Evolutionary conservation across 257 asterid genomes (phyloP), one percentile per base, ranked within the genome.

Genomic region (Verbascum thapsus): DNA sequence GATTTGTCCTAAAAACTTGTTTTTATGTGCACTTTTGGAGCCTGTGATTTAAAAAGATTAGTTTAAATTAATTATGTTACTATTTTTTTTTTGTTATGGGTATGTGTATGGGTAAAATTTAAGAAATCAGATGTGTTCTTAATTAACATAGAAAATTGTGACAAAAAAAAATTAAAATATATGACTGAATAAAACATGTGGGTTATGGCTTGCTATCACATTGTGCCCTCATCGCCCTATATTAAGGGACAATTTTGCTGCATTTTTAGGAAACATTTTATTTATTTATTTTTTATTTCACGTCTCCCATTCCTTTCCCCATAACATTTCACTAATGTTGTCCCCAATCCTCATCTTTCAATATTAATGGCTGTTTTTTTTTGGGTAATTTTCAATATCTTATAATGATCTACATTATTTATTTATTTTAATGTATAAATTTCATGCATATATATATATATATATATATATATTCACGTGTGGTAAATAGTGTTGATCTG

Each of bases 291-390:
- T 68, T 72, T 63, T 26, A 54, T 77, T 66, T 73, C 71, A 74
- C 64, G 67, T 57, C 71, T 63, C 77, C 74, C 76, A 58, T 68
- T 45, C 71, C 66, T 32, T 12, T 41, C 66, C 80, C 87, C 85
- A 80, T 74, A 62, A 64, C 78, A 71, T 76, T 50, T 58, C 75
- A 54, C 73, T 67, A 58, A 58, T 76, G 78, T 64, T 84, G n/a
- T n/a, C n/a, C n/a, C n/a, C n/a, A n/a, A n/a, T n/a, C n/a, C n/a
- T 71, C 64, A 53, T 71, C 7, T 58, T 2, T 15, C n/a, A n/a
- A n/a, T n/a, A n/a, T n/a, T n/a, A n/a, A n/a, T n/a, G n/a, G n/a
- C n/a, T n/a, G n/a, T n/a, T n/a, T n/a, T n/a, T n/a, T n/a, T n/a
- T n/a, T n/a, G n/a, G n/a, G n/a, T n/a, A n/a, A n/a, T n/a, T n/a